Base-by-base conservation (phyloP, 139 green algal genomes). In the Microglena sp. region DNA sequence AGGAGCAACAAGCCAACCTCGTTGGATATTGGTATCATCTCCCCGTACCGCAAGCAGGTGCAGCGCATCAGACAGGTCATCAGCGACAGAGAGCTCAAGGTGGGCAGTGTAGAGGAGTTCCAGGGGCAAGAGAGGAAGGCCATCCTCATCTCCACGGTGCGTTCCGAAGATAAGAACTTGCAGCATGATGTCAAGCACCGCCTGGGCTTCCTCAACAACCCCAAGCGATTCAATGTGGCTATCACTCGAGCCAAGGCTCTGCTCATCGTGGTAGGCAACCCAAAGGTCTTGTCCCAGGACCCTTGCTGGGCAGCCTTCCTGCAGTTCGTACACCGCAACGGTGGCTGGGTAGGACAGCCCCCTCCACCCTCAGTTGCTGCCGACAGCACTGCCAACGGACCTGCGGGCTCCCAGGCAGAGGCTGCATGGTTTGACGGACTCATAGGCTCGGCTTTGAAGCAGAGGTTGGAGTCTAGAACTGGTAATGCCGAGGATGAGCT, bases 161-260 rank as follows among this genome's bases (percentile, higher is more conserved):
- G 65, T 3, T 68, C 56, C 27, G 29, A 5, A 36, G 15, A 28
- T 31, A 27, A 64, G 28, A 29, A 64, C 53, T 2, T 75, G 8
- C 43, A 45, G 1, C 46, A 66, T n/a, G 69, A 70, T 62, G 21
- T 43, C 3, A n/a, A 30, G 34, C 62, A 75, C 69, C 61, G 69
- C 28, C 69, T 91, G 24, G 84, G 83, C 36, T 92, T 95, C 68
- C 82, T 88, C 66, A 34, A 62, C 55, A 93, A 89, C 72, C 79
- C 87, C 27, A 91, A 90, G 72, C 72, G 87, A 36, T 95, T 96
- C 82, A 96, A 96, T 66, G 90, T 96, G 55, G 89, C 89, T 11
- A 84, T 94, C 60, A 95, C 86, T 0, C 81, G 89, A 0, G 87
- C 90, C 32, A 86, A 84, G 70, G 84, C 81, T n/a, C 70, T 83